Conservation (phyloP, 805 yeast species). For the Saturnispora serradocipensis region DNA sequence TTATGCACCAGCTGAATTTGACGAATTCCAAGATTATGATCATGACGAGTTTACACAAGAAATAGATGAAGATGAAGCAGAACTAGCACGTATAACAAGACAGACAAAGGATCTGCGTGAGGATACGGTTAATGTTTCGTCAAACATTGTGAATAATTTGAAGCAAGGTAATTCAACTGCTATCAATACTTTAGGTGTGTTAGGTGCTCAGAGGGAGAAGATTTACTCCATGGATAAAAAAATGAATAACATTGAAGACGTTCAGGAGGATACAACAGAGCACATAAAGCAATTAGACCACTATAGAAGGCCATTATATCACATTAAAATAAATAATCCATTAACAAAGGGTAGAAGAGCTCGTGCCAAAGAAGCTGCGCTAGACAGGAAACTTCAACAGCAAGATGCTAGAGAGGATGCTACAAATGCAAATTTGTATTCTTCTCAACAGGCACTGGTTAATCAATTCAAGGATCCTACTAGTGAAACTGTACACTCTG, state of each 20-base stretch:
- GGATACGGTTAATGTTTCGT: constrained; percentile 75
- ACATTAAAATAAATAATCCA: constrained; percentile 77
- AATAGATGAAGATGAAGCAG: constrained; percentile 86
- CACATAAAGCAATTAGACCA: constrained; percentile 73
- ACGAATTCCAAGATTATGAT: constrained; percentile 15
- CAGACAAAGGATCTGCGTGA: constrained; percentile 59
- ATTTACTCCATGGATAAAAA: constrained; percentile 73
- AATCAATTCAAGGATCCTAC: constrained; percentile 40
- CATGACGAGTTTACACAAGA: constrained; percentile 26
- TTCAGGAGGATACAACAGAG: constrained; percentile 72
- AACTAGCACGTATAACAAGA: constrained; percentile 70
- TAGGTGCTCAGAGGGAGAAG: constrained; percentile 89
- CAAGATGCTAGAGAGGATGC: constrained; percentile 25
- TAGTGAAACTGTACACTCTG: constrained; percentile 16
- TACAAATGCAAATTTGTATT: constrained; percentile 20
- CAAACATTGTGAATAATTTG: constrained; percentile 69
- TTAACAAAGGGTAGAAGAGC: constrained; percentile 74
- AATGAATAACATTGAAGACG: constrained; percentile 41
- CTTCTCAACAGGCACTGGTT: constrained; percentile 21
- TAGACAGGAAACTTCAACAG: constrained; percentile 39
- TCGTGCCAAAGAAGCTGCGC: constrained; percentile 61
- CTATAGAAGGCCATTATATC: constrained; percentile 71
- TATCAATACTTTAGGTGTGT: constrained; percentile 76
- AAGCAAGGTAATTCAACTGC: constrained; percentile 67
- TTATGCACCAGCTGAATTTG: constrained; percentile 18